Conservation (phyloP, 805 yeast genomes). For the Metschnikowia drakensbergensis region DNA sequence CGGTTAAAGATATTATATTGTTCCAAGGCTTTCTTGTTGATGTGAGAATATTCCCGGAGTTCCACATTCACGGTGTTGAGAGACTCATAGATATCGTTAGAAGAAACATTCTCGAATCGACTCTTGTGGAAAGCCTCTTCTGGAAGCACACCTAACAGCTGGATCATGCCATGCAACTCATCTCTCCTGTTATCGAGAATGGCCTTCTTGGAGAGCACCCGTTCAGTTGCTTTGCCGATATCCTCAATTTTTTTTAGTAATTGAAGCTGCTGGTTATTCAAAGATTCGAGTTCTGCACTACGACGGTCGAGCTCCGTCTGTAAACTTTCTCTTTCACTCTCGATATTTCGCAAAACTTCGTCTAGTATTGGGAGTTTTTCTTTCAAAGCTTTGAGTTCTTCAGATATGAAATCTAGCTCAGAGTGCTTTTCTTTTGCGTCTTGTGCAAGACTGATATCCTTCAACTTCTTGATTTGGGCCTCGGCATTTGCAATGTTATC, state of each 20-base stretch:
- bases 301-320: conserved; percentile 28
- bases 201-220: conserved; percentile 57
- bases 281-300: conserved; percentile 41
- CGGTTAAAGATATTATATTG: conserved; percentile 70
- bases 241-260: conserved; percentile 55
- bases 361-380: conserved; percentile 20
- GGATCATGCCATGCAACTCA: conserved; percentile 65
- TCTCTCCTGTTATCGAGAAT: conserved; percentile 59
- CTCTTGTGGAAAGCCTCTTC: conserved; percentile 65
- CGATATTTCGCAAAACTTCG: conserved; percentile 23
- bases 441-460: conserved; percentile 5
- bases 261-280: conserved; percentile 55
- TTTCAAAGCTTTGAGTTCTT: conserved; percentile 28
- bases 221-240: conserved; percentile 62
- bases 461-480: conserved; percentile 11
- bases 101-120: conserved; percentile 39
- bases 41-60: conserved; percentile 64
- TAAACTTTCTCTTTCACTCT: conserved; percentile 19
- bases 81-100: conserved; percentile 51
- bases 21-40: conserved; percentile 86
- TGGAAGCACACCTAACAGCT: conserved; percentile 85
- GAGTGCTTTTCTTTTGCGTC: conserved; percentile 13
- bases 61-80: conserved; percentile 54
- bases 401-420: conserved; percentile 23
- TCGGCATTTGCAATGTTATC: conserved; percentile 6